A percentile compares a stretch with the other conserved stretches of the same genome.
Conservation (phyloP, 2,329 filamentous ascomycete genomes). For the Polychaeton citri region DNA sequence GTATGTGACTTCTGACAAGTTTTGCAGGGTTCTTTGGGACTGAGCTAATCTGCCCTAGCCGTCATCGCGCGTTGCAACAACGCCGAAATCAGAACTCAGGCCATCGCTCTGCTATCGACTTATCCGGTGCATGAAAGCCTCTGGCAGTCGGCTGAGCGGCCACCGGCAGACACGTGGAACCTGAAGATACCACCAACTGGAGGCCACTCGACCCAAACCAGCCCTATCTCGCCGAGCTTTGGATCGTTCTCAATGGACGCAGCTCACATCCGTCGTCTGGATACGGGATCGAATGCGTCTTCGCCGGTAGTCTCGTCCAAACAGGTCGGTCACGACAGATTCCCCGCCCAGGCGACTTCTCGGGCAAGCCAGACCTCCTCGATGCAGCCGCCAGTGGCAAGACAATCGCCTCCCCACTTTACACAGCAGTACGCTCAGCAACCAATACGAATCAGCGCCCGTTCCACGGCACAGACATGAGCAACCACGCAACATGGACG, state of each 20-base stretch:
- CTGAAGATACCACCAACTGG: neutral
- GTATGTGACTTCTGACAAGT: neutral
- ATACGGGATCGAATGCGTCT: neutral
- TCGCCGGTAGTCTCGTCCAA: neutral
- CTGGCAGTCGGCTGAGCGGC: neutral
- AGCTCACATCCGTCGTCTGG: neutral
- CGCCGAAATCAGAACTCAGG: neutral
- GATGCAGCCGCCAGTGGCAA: neutral
- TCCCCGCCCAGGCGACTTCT: neutral
- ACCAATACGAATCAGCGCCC: neutral
- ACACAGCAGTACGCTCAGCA: neutral
- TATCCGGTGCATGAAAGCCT: neutral
- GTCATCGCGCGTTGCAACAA: neutral
- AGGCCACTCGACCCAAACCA: neutral
- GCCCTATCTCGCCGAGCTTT: neutral
- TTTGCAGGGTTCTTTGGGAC: too few species aligned
- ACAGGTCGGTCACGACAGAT: too few species aligned
- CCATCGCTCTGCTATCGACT: neutral
- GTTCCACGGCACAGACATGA: too few species aligned
- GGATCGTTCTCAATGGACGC: neutral
- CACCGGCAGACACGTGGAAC: neutral
- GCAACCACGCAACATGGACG: too few species aligned
- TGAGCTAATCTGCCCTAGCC: too few species aligned
- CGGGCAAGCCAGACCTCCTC: neutral
- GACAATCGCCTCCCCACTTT: neutral